phyloP scores from a whole-genome alignment of 352 stramenopile species.

The Pythium aquatile region DNA sequence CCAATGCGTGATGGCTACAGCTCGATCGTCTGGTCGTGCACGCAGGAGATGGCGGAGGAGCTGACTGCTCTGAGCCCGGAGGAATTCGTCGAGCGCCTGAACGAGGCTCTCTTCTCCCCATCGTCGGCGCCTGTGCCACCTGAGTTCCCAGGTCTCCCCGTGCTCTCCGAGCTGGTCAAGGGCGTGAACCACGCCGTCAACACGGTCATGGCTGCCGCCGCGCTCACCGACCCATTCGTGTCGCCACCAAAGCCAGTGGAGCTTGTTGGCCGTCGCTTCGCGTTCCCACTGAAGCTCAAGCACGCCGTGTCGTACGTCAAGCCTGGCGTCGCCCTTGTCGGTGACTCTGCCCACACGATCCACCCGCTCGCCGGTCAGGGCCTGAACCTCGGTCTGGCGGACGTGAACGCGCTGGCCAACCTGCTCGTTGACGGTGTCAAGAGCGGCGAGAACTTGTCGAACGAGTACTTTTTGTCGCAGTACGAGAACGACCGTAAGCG shows the following conservation, averaged over 20 bases:
- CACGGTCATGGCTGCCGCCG: conserved; percentile 74
- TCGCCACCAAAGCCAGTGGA: conserved; percentile 63
- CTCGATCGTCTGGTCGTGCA: conserved; percentile 91
- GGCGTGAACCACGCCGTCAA: conserved; percentile 68
- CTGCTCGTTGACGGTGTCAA: conserved; percentile 77
- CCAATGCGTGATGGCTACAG: conserved; percentile 89
- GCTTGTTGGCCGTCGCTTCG: conserved; percentile 70
- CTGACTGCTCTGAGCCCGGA: conserved; percentile 68
- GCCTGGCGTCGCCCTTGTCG: conserved; percentile 87
- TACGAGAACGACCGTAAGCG: conserved; percentile 89
- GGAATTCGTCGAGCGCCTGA: conserved; percentile 80
- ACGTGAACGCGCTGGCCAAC: conserved; percentile 81
- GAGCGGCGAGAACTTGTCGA: conserved; percentile 77
- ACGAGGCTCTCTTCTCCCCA: conserved; percentile 69
- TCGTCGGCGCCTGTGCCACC: conserved; percentile 46
- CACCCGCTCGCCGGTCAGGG: conserved; percentile 96
- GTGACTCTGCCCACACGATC: conserved; percentile 95
- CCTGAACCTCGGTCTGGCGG: conserved; percentile 93
- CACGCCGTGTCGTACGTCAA: conserved; percentile 88
- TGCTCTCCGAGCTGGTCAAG: conserved; percentile 78
- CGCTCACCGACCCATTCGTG: conserved; percentile 76
- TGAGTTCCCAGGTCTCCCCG: conserved; percentile 71
- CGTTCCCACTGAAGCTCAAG: conserved; percentile 89
- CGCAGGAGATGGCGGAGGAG: conserved; percentile 74
- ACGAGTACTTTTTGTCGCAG: conserved; percentile 67